phyloP scores from a whole-genome alignment of 331 rosid species.

The Phaseolus coccineus region DNA sequence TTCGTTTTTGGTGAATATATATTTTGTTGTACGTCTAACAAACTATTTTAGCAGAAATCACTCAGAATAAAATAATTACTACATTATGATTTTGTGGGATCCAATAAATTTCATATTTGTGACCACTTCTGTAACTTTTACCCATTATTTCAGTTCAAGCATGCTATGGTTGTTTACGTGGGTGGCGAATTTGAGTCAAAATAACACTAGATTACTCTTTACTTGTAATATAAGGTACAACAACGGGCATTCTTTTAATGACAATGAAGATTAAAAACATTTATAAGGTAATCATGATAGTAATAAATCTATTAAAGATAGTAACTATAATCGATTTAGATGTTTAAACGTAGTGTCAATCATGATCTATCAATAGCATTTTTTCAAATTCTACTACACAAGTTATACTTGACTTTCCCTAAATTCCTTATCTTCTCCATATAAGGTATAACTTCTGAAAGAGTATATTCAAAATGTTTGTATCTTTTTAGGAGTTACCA shows the following conservation, averaged over 20 bases:
- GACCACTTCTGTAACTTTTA: no score
- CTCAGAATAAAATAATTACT: no score
- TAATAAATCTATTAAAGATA: not conserved
- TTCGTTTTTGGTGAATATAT: no score
- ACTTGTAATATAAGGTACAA: not conserved
- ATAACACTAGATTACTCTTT: not conserved
- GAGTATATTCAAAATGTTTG: conserved; percentile 22
- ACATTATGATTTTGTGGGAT: no score
- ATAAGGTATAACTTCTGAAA: conserved; percentile 15
- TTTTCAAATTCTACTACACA: conserved; percentile 5
- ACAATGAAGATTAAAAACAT: not conserved
- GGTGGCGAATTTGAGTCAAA: not conserved
- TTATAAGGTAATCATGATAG: not conserved
- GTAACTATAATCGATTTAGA: conserved; percentile 17
- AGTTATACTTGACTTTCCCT: conserved; percentile 6
- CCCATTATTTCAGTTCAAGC: not conserved
- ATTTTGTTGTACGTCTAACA: no score
- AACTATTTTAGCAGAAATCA: no score
- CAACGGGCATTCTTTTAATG: not conserved
- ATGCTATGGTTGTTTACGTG: not conserved
- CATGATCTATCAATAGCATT: conserved; percentile 18
- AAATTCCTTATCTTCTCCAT: not conserved
- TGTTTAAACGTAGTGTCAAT: conserved; percentile 14
- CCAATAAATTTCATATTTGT: no score
- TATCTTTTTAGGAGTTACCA: conserved; percentile 75